phyloP scores from a whole-genome alignment of 805 yeast species.

The Metschnikowia reukaufii region DNA sequence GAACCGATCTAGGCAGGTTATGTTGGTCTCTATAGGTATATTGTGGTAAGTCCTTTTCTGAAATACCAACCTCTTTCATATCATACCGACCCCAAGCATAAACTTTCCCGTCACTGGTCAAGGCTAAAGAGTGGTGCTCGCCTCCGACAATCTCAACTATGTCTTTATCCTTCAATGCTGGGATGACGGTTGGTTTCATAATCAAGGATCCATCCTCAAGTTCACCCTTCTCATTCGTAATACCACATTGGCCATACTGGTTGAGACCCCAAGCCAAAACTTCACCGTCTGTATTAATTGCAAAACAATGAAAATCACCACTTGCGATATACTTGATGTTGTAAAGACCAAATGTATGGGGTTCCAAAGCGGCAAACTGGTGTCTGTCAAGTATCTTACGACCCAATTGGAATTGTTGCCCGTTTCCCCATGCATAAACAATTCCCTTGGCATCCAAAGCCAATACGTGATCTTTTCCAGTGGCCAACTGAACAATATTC shows the following conservation, averaged over 20 bases:
- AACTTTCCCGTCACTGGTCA: constrained; percentile 69
- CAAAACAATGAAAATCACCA: constrained; percentile 96
- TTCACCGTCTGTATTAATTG: constrained; percentile 68
- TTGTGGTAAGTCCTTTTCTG: constrained; percentile 63
- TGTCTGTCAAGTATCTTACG: constrained; percentile 80
- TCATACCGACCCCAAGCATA: constrained; percentile 90
- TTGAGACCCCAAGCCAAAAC: constrained; percentile 94
- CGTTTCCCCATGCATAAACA: constrained; percentile 97
- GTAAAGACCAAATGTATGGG: constrained; percentile 79
- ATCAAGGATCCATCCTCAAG: constrained; percentile 86
- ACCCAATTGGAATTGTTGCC: constrained; percentile 91
- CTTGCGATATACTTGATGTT: constrained; percentile 79
- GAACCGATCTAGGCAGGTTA: constrained; percentile 81
- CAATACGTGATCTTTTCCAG: constrained; percentile 90
- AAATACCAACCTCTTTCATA: constrained; percentile 88
- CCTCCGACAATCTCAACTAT: constrained; percentile 78
- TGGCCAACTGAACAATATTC: constrained; percentile 77
- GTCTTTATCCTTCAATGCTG: constrained; percentile 57
- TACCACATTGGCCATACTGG: constrained; percentile 95
- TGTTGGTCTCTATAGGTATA: constrained; percentile 74
- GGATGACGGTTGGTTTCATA: constrained; percentile 70
- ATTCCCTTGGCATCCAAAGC: constrained; percentile 82
- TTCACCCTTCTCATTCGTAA: constrained; percentile 55
- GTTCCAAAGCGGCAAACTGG: constrained; percentile 69
- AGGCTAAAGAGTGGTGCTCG: constrained; percentile 87